A percentile compares a stretch with the other conserved stretches of the same genome.
phyloP scores from a whole-genome alignment of 2,329 filamentous ascomycete genomes.

The Fusarium verrucosum region DNA sequence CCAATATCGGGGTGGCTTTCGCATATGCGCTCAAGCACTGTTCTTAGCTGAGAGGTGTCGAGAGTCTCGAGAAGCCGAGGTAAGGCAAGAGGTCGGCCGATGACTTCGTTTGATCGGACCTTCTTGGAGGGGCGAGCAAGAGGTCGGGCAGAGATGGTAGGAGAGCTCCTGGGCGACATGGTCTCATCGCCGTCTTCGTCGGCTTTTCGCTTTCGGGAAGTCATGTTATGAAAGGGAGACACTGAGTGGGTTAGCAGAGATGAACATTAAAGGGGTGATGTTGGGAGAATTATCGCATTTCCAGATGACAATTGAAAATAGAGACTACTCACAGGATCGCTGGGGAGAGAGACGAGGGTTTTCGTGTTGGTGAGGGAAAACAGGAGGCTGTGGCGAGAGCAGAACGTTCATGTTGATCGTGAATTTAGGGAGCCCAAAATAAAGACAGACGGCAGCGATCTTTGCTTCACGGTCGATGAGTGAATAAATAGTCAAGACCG shows the following conservation, averaged over 20 bases:
- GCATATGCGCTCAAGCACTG: slow-evolving; percentile 89
- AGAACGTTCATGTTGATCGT: slow-evolving; percentile 67
- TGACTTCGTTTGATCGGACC: slow-evolving; percentile 69
- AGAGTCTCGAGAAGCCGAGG: slow-evolving; percentile 92
- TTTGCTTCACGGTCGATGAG: slow-evolving; percentile 18
- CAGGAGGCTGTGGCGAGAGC: slow-evolving; percentile 67
- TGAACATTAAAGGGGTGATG: slow-evolving; percentile 7
- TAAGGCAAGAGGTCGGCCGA: slow-evolving; percentile 64
- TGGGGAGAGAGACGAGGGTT: slow-evolving; percentile 63
- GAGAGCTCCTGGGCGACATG: slow-evolving; percentile 84
- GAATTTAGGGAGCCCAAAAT: slow-evolving; percentile 6
- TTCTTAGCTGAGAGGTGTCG: slow-evolving; percentile 83
- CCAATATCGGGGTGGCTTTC: slow-evolving; percentile 87
- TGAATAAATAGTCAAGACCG: slow-evolving; percentile 21
- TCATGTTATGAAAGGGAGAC: slow-evolving; percentile 63
- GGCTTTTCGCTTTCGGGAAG: slow-evolving; percentile 84
- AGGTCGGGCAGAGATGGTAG: slow-evolving; percentile 74
- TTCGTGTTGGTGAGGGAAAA: slow-evolving; percentile 69
- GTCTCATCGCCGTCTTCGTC: slow-evolving; percentile 85
- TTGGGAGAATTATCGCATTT: neutral
- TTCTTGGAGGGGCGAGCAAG: slow-evolving; percentile 74
- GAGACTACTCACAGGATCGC: slow-evolving; percentile 61
- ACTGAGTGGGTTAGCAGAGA: slow-evolving; percentile 46
- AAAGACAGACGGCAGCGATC: slow-evolving; percentile 10
- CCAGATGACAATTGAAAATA: neutral